These are phyloP conservation scores for Plasmodium vivax DNA, from an alignment of 169 alveolate genomes.

Conservation along the genomic window DNA sequence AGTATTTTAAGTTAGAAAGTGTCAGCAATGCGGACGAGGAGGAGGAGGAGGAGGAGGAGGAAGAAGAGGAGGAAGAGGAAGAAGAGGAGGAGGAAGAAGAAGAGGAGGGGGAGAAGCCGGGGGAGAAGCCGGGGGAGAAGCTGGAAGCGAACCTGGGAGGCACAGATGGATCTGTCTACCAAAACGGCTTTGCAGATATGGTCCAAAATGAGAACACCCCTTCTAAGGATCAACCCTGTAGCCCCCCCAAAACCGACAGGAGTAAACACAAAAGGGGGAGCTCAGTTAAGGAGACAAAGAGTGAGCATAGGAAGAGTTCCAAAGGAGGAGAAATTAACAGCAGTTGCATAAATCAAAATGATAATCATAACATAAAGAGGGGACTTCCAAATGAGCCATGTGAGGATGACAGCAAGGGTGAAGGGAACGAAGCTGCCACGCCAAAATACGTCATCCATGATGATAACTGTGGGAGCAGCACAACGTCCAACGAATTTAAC, in stretches of 20 bases:
- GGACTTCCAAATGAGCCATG: not conserved
- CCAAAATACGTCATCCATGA: not conserved
- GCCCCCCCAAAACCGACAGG: not conserved
- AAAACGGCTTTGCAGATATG: not conserved
- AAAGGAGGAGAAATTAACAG: not conserved
- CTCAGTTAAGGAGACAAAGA: not conserved
- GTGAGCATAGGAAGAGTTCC: not conserved
- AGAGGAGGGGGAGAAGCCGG: not conserved
- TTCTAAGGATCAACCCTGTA: not conserved
- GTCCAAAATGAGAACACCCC: not conserved
- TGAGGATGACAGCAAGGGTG: not conserved
- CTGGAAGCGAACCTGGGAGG: not conserved
- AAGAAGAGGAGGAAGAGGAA: not conserved
- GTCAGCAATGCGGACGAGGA: not conserved
- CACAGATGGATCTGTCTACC: not conserved
- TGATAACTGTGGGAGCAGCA: not conserved
- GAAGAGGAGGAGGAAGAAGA: not conserved
- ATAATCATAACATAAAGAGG: not conserved
- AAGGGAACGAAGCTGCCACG: not conserved
- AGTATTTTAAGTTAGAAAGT: constrained; percentile 25
- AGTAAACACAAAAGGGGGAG: not conserved
- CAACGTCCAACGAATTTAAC: not conserved
- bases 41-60: not conserved
- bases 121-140: not conserved
- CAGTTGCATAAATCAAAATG: not conserved